Evolutionary conservation across 768 basidiomycete species (phyloP), one percentile per base, ranked within the genome.

Genomic region (Zangia roseola): DNA sequence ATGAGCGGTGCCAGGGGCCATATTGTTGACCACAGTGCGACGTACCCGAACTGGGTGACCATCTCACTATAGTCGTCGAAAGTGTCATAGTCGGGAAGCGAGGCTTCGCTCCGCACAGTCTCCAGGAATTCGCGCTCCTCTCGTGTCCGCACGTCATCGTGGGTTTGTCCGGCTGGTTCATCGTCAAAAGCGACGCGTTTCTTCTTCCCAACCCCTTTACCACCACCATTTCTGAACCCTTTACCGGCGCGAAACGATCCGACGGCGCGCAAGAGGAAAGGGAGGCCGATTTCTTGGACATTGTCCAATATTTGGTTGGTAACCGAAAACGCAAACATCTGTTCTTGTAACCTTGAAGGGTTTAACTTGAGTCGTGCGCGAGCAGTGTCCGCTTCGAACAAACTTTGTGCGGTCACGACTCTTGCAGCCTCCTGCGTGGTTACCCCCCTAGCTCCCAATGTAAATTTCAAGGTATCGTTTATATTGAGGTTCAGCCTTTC

Each of bases 21-120:
- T 50, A 94, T 91, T 25, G 91, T 85, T 39, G 85, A 89, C 92
- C 94, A 98, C 19, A 97, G 73, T 8, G 83, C 83, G 25, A 97
- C 83, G 63, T 95, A 94, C 0, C 95, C 94, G 65, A 95, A 97
- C 61, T 94, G 92, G 9, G 88, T 87, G 14, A 90, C 90, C 94
- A 99, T 97, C 72, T 99, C 97, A 60, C 83, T 84, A 68, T 95
- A 99, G 70, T 97, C 95, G 44, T 74, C 80, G 59, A 91, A 94
- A 6, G 88, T 72, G 30, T 84, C 79, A 59, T 94, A 94, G 33
- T 84, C 84, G 0, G 94, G 89, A 40, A 94, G 73, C 21, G 81
- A 79, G 6, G 86, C 84, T 70, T 98, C 86, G 42, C 72, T 71
- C 49, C 92, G 74, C 21, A 97, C 86, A 40, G 76, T 71, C 59